Evolutionary conservation across 306 rosid species (phyloP).

Genomic region (Vigna nakashimae): DNA sequence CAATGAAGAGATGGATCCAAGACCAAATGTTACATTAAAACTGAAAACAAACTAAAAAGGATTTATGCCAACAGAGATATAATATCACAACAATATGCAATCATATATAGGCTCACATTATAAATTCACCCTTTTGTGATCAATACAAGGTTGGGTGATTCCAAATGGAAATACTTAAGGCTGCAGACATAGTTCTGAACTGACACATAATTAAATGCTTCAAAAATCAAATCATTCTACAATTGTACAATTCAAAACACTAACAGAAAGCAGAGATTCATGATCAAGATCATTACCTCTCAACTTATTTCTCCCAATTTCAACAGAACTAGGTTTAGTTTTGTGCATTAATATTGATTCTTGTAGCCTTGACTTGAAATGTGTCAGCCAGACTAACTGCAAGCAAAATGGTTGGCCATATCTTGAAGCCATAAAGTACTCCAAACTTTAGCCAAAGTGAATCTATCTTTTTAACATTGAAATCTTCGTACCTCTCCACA

Average conservation of each 20-base stretch:
- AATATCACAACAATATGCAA: background rate
- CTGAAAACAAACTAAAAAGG: background rate
- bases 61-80: slow-evolving; percentile 3
- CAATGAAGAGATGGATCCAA: slow-evolving; percentile 24
- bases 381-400: slow-evolving; percentile 6
- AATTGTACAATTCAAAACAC: slow-evolving; percentile 5
- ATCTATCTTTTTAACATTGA: slow-evolving; percentile 12
- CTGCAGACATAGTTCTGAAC: background rate
- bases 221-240: background rate
- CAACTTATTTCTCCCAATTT: slow-evolving; percentile 18
- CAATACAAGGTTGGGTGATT: background rate
- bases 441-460: slow-evolving; percentile 13
- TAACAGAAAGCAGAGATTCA: slow-evolving; percentile 12
- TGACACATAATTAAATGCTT: slow-evolving; percentile 21
- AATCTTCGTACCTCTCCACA: slow-evolving; percentile 3
- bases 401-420: slow-evolving; percentile 22
- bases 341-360: slow-evolving; percentile 4
- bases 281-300: slow-evolving; percentile 3
- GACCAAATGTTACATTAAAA: slow-evolving; percentile 1
- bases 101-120: slow-evolving; percentile 5
- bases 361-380: slow-evolving; percentile 29
- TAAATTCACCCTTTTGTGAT: background rate
- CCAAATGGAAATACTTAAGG: slow-evolving; percentile 30
- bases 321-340: slow-evolving; percentile 3
- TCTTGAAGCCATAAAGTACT: slow-evolving; percentile 15